Conservation (phyloP, 768 basidiomycete genomes). For the Gyrodon lividus region DNA sequence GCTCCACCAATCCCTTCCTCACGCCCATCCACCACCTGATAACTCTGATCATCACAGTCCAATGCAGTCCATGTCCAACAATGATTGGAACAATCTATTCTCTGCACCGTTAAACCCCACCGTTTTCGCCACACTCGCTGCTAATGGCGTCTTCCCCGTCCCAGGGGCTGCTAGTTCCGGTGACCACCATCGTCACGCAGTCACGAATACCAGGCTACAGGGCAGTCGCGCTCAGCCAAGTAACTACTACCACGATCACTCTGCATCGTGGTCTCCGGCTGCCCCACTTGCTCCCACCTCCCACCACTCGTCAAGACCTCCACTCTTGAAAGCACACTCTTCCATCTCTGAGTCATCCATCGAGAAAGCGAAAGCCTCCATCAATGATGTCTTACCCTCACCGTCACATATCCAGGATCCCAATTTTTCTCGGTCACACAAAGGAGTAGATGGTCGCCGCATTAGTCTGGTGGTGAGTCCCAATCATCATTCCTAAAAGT, state of each 20-base stretch:
- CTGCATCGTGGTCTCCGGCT: constrained; percentile 27
- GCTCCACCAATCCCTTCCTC: constrained; percentile 13
- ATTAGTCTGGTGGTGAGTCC: constrained; percentile 14
- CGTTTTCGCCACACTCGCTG: constrained; percentile 59
- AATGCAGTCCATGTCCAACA: constrained; percentile 26
- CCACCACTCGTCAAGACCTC: constrained; percentile 25
- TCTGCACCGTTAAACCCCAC: constrained; percentile 60
- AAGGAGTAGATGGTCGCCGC: constrained; percentile 12
- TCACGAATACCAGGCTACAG: constrained; percentile 17
- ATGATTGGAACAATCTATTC: constrained; percentile 60
- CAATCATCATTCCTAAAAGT: background rate
- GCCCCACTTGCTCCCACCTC: constrained; percentile 20
- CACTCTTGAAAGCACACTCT: constrained; percentile 32
- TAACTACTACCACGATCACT: constrained; percentile 22
- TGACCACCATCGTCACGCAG: constrained; percentile 33
- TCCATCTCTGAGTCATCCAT: constrained; percentile 13
- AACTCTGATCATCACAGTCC: constrained; percentile 2
- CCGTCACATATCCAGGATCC: constrained; percentile 10
- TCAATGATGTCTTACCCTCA: constrained; percentile 14
- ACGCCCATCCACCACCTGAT: constrained; percentile 15
- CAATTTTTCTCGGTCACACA: constrained; percentile 12
- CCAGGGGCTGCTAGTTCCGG: constrained; percentile 35
- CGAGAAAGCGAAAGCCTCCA: constrained; percentile 25
- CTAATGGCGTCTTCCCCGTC: constrained; percentile 54
- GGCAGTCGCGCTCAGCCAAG: constrained; percentile 14